Evolutionary conservation across 331 rosid genomes (phyloP), one percentile per base, ranked within the genome.

Genomic region (Dryas integrifolia): DNA sequence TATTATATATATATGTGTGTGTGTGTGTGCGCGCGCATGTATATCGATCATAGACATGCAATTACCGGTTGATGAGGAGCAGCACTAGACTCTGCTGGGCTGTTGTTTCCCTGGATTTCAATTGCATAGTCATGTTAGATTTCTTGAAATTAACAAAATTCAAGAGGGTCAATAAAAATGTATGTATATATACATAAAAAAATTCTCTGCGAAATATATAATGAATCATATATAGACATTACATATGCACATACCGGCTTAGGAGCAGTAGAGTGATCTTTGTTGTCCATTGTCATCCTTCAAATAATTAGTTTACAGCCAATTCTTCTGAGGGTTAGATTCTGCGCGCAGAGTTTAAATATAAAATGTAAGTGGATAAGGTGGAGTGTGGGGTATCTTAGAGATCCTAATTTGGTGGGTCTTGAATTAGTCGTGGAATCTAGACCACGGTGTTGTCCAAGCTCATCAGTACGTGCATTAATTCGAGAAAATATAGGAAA

Each of bases 361-460:
- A 43, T 5, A 15, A 14, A 18, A 4, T 48, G 7, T 26, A 30
- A 30, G 35, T 35, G 2, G 45, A 46, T 26, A 26, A 15, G 7
- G 15, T 11, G 57, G 6, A 46, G 71, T 21, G 11, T 41, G 26
- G 5, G 26, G 16, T 13, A 70, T 43, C 65, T 40, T 56, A 56
- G 65, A 70, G 65, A 71, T 71, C 75, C 75, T 57, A 9, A 71
- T 24, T 58, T 56, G 18, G 15, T 5, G 75, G 75, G 53, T 45
- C 4, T 71, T 44, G 66, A 71, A 71, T 58, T 16, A 58, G 55
- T 71, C 75, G 2, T 21, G 30, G 46, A 68, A 51, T 67, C 16
- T 48, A 48, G 3, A 68, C 59, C 24, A 13, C 13, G 14, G 43
- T 9, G 67, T 40, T 15, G 67, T 39, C 5, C 16, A 5, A 62